These are phyloP conservation scores for Kuraishia piskuri DNA, from an alignment of 805 yeast species.

Conservation along the genomic window DNA sequence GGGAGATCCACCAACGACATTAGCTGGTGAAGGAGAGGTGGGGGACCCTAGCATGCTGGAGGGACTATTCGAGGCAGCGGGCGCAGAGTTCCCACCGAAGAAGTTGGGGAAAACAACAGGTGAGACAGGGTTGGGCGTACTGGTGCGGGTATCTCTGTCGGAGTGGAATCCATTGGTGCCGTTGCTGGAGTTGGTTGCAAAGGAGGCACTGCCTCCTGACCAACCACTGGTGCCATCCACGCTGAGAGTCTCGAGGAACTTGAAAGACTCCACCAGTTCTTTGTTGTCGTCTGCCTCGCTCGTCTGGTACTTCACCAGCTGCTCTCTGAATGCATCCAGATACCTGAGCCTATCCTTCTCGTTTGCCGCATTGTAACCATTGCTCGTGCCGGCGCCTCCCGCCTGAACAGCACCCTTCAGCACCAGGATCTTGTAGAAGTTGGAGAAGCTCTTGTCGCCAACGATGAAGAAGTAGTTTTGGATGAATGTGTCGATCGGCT, in stretches of 20 bases:
- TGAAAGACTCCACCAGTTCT: slow-evolving; percentile 18
- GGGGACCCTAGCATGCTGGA: not conserved
- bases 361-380: slow-evolving; percentile 12
- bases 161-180: not conserved
- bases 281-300: slow-evolving; percentile 8
- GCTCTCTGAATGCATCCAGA: slow-evolving; percentile 29
- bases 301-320: slow-evolving; percentile 25
- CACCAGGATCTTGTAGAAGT: slow-evolving; percentile 56
- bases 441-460: slow-evolving; percentile 53
- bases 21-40: not conserved
- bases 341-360: slow-evolving; percentile 28
- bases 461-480: slow-evolving; percentile 57
- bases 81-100: not conserved
- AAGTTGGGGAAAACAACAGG: slow-evolving; percentile 9
- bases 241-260: slow-evolving; percentile 16
- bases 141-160: not conserved
- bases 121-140: slow-evolving; percentile 8
- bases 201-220: too few relatives aligned
- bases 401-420: slow-evolving; percentile 44
- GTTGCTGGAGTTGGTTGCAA: not conserved
- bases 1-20: not conserved
- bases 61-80: not conserved
- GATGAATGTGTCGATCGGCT: slow-evolving; percentile 60
- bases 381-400: slow-evolving; percentile 8
- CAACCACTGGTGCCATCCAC: slow-evolving; percentile 8